Evolutionary conservation across 2,329 filamentous ascomycete species (phyloP).

Genomic region (Monilinia polystroma): DNA sequence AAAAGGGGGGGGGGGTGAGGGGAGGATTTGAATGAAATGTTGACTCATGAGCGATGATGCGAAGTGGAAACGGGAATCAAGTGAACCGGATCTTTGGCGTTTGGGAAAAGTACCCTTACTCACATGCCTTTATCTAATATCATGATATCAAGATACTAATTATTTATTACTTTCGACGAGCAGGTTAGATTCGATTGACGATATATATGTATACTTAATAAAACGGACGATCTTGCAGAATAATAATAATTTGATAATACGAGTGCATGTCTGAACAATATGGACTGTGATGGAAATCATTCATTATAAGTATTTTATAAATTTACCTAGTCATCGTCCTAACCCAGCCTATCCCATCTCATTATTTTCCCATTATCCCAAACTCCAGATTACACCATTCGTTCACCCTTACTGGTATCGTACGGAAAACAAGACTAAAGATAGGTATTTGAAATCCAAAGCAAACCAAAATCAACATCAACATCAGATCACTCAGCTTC

Average conservation of each 20-base stretch:
- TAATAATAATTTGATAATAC: too few species aligned
- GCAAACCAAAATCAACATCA: not conserved
- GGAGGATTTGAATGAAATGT: too few species aligned
- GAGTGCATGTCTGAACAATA: not conserved
- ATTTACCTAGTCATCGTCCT: not conserved
- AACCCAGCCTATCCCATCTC: not conserved
- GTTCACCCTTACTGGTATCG: slow-evolving; percentile 11
- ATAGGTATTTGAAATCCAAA: not conserved
- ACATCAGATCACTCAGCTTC: not conserved
- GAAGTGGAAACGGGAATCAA: not conserved
- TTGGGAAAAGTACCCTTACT: not conserved
- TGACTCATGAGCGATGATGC: not conserved
- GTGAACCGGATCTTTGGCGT: not conserved
- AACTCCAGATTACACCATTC: slow-evolving; percentile 10
- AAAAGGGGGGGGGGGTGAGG: too few species aligned
- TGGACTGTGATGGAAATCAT: not conserved
- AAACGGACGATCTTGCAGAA: not conserved
- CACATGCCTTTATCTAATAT: too few species aligned
- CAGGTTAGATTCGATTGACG: not conserved
- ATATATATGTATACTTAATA: too few species aligned
- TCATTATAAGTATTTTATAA: not conserved
- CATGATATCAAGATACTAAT: too few species aligned
- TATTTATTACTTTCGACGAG: not conserved
- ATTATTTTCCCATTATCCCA: not conserved
- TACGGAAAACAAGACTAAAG: not conserved